phyloP scores from a whole-genome alignment of 768 basidiomycete species.

The Mycena albidolilacea region DNA sequence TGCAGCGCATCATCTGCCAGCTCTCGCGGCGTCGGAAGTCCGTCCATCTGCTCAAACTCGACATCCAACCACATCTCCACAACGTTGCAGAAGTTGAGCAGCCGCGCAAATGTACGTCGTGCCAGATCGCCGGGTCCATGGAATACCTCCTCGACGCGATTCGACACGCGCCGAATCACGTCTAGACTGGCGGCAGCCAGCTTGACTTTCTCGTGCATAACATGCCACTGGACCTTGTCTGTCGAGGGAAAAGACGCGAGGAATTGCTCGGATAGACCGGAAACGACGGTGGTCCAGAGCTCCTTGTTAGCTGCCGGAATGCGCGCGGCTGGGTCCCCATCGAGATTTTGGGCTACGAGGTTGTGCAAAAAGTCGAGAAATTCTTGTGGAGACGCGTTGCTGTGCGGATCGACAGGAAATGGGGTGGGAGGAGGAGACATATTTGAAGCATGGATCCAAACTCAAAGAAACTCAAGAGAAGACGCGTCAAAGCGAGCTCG shows the following conservation, averaged over 20 bases:
- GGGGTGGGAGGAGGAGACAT: conserved; percentile 45
- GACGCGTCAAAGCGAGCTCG: no score
- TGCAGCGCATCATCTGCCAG: conserved; percentile 64
- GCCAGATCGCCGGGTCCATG: conserved; percentile 60
- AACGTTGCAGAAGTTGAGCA: conserved; percentile 68
- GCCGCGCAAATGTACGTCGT: conserved; percentile 62
- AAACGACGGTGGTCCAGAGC: conserved; percentile 66
- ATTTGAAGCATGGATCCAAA: background rate
- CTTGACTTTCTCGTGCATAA: conserved; percentile 70
- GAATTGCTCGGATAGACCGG: conserved; percentile 67
- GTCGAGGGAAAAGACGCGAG: conserved; percentile 70
- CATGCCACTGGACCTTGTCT: conserved; percentile 64
- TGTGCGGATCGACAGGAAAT: conserved; percentile 46
- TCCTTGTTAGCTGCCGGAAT: conserved; percentile 54
- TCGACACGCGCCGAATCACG: conserved; percentile 66
- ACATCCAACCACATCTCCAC: conserved; percentile 74
- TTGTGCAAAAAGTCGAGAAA: conserved; percentile 61
- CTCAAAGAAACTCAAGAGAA: no score
- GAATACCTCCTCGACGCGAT: conserved; percentile 67
- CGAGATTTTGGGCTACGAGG: conserved; percentile 54
- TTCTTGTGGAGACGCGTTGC: conserved; percentile 52
- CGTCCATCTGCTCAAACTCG: conserved; percentile 55
- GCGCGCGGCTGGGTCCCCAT: conserved; percentile 47
- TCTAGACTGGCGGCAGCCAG: conserved; percentile 70
- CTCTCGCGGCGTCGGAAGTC: conserved; percentile 59